These are phyloP conservation scores for Ustilago lituana DNA, from an alignment of 1,284 basidiomycete genomes.

Conservation along the genomic window DNA sequence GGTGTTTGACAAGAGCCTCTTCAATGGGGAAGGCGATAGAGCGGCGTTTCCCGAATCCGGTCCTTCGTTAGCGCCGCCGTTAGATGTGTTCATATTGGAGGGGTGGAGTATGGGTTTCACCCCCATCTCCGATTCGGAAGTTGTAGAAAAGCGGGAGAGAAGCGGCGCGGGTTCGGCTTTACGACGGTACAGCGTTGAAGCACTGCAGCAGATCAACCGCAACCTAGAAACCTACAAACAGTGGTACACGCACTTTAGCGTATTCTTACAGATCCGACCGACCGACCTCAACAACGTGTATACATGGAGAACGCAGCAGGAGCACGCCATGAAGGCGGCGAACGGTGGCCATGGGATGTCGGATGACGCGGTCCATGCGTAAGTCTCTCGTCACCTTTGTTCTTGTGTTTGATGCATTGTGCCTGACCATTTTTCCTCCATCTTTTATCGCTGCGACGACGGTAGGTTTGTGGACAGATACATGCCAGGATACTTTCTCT, in stretches of 20 bases:
- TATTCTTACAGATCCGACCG: conserved; percentile 37
- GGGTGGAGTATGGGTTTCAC: conserved; percentile 51
- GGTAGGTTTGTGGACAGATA: conserved; percentile 64
- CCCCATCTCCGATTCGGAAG: conserved; percentile 6
- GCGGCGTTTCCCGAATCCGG: conserved; percentile 3
- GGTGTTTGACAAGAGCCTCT: conserved; percentile 40
- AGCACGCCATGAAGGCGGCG: conserved; percentile 42
- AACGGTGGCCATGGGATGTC: conserved; percentile 41
- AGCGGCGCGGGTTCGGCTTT: conserved; percentile 13
- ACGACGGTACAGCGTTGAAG: conserved; percentile 14
- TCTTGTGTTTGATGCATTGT: too few relatives aligned
- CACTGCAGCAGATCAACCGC: conserved; percentile 33
- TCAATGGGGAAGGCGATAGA: conserved; percentile 34
- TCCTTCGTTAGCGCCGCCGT: conserved; percentile 7
- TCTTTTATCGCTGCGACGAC: not conserved
- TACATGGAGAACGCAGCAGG: conserved; percentile 39
- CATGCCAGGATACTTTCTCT: conserved; percentile 68
- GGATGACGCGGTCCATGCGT: conserved; percentile 35
- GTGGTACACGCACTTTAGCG: conserved; percentile 36
- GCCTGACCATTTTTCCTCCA: not conserved
- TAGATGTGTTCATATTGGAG: conserved; percentile 45
- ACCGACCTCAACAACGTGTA: conserved; percentile 41
- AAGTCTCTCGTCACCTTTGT: too few relatives aligned
- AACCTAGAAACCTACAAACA: conserved; percentile 21
- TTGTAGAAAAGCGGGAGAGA: conserved; percentile 4